phyloP scores from a whole-genome alignment of 768 basidiomycete genomes.

The Boletus rubroflammeus region DNA sequence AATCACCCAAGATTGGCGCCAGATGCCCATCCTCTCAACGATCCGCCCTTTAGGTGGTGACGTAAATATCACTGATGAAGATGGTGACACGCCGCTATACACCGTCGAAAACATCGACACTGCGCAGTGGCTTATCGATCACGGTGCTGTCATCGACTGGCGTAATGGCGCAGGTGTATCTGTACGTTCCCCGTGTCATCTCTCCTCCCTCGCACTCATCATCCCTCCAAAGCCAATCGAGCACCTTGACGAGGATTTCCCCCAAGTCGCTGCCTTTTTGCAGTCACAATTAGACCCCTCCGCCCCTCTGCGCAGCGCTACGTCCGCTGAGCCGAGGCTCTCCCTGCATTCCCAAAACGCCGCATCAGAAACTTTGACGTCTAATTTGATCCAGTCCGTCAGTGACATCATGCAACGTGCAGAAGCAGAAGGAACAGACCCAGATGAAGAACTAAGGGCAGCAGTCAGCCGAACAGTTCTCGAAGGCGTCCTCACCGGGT shows the following conservation, averaged over 20 bases:
- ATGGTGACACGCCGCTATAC: slow-evolving; percentile 91
- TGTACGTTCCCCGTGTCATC: slow-evolving; percentile 42
- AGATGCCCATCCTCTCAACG: neutral
- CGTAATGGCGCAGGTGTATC: slow-evolving; percentile 72
- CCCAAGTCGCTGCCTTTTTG: slow-evolving; percentile 60
- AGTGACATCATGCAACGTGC: slow-evolving; percentile 64
- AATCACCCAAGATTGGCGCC: slow-evolving; percentile 4
- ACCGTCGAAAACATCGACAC: slow-evolving; percentile 81
- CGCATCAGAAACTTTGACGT: slow-evolving; percentile 68
- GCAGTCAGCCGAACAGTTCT: slow-evolving; percentile 63
- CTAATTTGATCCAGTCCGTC: slow-evolving; percentile 60
- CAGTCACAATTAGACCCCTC: slow-evolving; percentile 35
- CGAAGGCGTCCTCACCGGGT: slow-evolving; percentile 62
- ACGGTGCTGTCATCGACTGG: slow-evolving; percentile 63
- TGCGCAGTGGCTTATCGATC: slow-evolving; percentile 72
- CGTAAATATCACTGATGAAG: slow-evolving; percentile 80
- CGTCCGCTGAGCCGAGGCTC: slow-evolving; percentile 30
- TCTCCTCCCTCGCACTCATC: slow-evolving; percentile 13
- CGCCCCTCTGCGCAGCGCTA: neutral
- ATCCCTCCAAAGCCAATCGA: slow-evolving; percentile 49
- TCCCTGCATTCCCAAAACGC: slow-evolving; percentile 68
- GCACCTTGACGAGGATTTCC: slow-evolving; percentile 68
- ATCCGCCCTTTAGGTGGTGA: slow-evolving; percentile 59
- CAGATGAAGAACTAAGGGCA: slow-evolving; percentile 60
- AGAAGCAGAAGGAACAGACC: slow-evolving; percentile 55